Base-by-base conservation (phyloP, 768 basidiomycete species). In the Dacryopinax spathularia region DNA sequence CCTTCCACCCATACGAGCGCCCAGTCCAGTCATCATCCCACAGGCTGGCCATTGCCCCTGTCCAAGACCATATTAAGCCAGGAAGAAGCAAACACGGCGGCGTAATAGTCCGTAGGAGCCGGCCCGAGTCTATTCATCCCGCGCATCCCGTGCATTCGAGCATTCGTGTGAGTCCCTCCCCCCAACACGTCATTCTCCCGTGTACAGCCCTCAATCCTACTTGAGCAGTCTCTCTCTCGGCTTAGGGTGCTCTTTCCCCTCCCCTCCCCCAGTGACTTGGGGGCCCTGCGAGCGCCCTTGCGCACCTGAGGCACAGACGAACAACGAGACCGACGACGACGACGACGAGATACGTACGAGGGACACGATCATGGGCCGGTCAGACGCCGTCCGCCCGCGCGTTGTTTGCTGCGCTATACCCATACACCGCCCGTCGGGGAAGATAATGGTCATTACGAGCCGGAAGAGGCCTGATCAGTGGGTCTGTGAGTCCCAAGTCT, bases 401-500 rank as follows among this genome's bases (percentile, higher is more conserved):
- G 81, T 92, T 74, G 90, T 92, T 68, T 92, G 90, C 75, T 91
- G 90, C 72, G 90, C 90, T 60, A 92, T 92, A 64, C 90, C 90
- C 62, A 89, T 92, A 68, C 77, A 83, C 48, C 81, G 84, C 67
- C 76, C 84, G 29, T 82, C 84, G 5, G 84, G 83, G 73, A 88
- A 90, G 73, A 81, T 92, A 63, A 83, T 92, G 66, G 81, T 92
- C 67, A 81, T 92, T 69, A 91, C 90, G 25, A 89, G 88, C 73
- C 82, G 90, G 65, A 92, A 91, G 72, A 80, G 87, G 64, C 83
- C 84, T 72, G 80, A 89, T 70, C 73, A 79, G 64, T 92, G 90
- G 90, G 88, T 92, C 71, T 88, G 90, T 92, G 77, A 89, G 90
- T n/a, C n/a, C n/a, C n/a, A n/a, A n/a, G n/a, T n/a, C n/a, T n/a